Evolutionary conservation across 495 filamentous ascomycete genomes (phyloP).

Genomic region (Aspergillus nanangensis): DNA sequence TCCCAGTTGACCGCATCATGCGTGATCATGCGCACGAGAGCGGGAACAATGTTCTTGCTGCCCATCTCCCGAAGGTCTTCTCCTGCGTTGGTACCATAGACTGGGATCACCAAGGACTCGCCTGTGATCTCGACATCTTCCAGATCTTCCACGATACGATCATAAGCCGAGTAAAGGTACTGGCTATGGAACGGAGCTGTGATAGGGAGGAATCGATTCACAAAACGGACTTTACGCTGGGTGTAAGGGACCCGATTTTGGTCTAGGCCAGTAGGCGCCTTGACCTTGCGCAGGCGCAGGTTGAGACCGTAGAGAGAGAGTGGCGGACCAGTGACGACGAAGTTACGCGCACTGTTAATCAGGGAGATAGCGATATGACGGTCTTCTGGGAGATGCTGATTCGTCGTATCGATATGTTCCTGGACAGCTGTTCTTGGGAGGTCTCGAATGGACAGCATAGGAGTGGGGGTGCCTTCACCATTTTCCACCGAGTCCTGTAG

Average conservation of each 20-base stretch:
- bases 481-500: conserved; percentile 93
- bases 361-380: conserved; percentile 93
- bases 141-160: conserved; percentile 78
- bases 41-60: conserved; percentile 66
- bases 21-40: conserved; percentile 88
- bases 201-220: conserved; percentile 95
- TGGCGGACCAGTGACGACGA: conserved; percentile 94
- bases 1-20: conserved; percentile 92
- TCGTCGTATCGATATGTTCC: conserved; percentile 91
- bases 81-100: conserved; percentile 84
- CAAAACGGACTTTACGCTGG: conserved; percentile 91
- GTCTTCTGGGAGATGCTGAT: conserved; percentile 87
- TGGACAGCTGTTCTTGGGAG: conserved; percentile 80
- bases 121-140: conserved; percentile 71
- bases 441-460: conserved; percentile 96
- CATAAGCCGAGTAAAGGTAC: conserved; percentile 75
- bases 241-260: conserved; percentile 94
- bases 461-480: conserved; percentile 89
- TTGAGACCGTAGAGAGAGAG: conserved; percentile 96
- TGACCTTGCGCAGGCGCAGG: conserved; percentile 87
- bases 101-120: conserved; percentile 67
- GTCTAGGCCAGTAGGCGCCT: conserved; percentile 92
- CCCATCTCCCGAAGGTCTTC: conserved; percentile 68
- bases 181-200: conserved; percentile 97
- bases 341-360: conserved; percentile 92